phyloP scores from a whole-genome alignment of 208 protist genomes.

The Trypanosoma brucei region DNA sequence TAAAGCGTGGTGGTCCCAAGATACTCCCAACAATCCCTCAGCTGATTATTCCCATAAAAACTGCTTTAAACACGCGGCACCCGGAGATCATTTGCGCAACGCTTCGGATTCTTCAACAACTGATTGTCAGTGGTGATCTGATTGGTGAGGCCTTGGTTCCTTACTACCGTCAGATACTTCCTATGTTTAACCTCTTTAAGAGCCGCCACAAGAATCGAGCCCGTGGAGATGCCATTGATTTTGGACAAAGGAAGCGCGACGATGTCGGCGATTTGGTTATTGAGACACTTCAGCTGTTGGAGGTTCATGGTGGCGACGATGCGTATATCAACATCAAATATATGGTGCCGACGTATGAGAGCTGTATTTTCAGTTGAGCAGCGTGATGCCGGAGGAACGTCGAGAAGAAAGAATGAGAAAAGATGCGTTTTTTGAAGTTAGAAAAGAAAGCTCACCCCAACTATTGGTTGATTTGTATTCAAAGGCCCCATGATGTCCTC shows the following conservation, averaged over 20 bases:
- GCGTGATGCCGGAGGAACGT: not conserved
- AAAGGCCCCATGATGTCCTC: not conserved
- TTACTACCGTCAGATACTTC: constrained; percentile 99
- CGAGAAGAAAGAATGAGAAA: constrained; percentile 3
- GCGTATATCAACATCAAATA: constrained; percentile 96
- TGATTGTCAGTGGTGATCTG: constrained; percentile 94
- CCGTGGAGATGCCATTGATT: constrained; percentile 95
- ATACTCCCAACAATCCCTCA: constrained; percentile 98
- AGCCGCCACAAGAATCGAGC: constrained; percentile 87
- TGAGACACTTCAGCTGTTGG: constrained; percentile 95
- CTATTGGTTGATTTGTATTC: not conserved
- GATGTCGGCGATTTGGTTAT: constrained; percentile 97
- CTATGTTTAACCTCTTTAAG: constrained; percentile 98
- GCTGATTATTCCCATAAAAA: constrained; percentile 99
- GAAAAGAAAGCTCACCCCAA: not conserved
- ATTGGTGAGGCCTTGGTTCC: constrained; percentile 98
- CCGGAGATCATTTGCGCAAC: constrained; percentile 95
- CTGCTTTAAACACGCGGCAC: constrained; percentile 98
- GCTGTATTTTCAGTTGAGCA: constrained; percentile 76
- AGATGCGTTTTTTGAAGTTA: not conserved
- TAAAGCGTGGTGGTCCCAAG: constrained; percentile 94
- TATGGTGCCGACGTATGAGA: constrained; percentile 94
- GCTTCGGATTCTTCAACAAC: constrained; percentile 95
- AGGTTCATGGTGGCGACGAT: constrained; percentile 91
- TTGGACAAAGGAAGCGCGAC: constrained; percentile 93